Evolutionary conservation across 805 yeast species (phyloP), one percentile per base, ranked within the genome.

Genomic region (Dipodascus geniculatus): DNA sequence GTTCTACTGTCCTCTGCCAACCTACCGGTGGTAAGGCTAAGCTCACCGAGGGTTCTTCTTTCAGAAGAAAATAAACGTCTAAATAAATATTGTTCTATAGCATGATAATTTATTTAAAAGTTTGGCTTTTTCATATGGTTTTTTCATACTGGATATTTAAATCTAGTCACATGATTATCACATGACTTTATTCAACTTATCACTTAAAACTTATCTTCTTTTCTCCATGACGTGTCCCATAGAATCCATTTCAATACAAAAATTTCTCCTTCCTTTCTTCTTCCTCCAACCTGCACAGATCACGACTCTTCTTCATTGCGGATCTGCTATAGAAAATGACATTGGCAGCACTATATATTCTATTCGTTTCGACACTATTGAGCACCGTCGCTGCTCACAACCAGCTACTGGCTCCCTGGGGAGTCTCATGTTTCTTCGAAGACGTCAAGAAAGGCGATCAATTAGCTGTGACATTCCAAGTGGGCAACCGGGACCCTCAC

Each of bases 21-120:
- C 99, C 99, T 74, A 86, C 97, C 65, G 99, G 99, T 82, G 99
- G 99, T 82, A 93, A 93, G 83, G 97, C 98, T 72, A 89, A 85
- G 79, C 83, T 93, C 75, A 89, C 98, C 68, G 99, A 95, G 81
- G 99, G 99, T 77, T 87, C 95, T 74, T 93, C 99, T 70, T 93
- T 89, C 93, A 89, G 98, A 85, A 87, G 88, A 80, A 93, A 91
- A 88, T 91, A 87, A 85, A 23, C 31, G 11, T 6, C 6, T 20
- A 22, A 47, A 47, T 38, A 14, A 38, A 11, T 38, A n/a, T 38
- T n/a, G 11, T 38, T 38, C n/a, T n/a, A n/a, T n/a, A n/a, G 44
- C 6, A 38, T 4, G 20, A 38, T 38, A 38, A 28, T 28, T 28
- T 28, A 28, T 28, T 28, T 28, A 28, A 28, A 28, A 28, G 33